Percentiles rank a stretch among this genome's conserved stretches.
These are phyloP conservation scores for Colletotrichum sp. DNA, from an alignment of 2,329 filamentous ascomycete genomes.

Conservation along the genomic window DNA sequence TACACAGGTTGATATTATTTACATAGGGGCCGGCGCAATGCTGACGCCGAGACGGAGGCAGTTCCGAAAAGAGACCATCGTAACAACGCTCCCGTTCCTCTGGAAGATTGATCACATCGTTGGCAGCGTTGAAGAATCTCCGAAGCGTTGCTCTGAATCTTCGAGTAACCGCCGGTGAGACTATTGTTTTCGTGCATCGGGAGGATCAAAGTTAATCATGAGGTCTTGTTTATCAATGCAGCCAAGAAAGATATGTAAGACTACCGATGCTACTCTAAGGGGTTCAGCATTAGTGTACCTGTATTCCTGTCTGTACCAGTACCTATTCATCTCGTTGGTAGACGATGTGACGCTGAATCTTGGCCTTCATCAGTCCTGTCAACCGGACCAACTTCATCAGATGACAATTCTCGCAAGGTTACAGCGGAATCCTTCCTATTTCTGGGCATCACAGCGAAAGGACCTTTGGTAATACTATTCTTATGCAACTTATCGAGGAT, in stretches of 20 bases:
- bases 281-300: background rate
- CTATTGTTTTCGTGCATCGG: conserved; percentile 23
- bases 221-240: conserved; percentile 26
- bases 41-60: background rate
- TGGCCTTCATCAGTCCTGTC: background rate
- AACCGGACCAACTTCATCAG: background rate
- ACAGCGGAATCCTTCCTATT: background rate
- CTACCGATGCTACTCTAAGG: background rate
- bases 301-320: background rate
- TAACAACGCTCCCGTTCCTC: background rate
- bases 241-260: background rate
- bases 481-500: background rate
- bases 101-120: background rate
- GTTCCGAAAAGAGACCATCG: background rate
- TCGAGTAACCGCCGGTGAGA: conserved; percentile 22
- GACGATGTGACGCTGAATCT: background rate
- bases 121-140: background rate
- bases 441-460: background rate
- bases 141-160: background rate
- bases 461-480: background rate
- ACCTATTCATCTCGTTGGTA: background rate
- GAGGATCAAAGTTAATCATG: background rate
- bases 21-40: background rate
- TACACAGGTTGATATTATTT: background rate
- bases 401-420: background rate